These are phyloP conservation scores for Phytophthora sojae DNA, from an alignment of 352 stramenopile species.

Conservation along the genomic window DNA sequence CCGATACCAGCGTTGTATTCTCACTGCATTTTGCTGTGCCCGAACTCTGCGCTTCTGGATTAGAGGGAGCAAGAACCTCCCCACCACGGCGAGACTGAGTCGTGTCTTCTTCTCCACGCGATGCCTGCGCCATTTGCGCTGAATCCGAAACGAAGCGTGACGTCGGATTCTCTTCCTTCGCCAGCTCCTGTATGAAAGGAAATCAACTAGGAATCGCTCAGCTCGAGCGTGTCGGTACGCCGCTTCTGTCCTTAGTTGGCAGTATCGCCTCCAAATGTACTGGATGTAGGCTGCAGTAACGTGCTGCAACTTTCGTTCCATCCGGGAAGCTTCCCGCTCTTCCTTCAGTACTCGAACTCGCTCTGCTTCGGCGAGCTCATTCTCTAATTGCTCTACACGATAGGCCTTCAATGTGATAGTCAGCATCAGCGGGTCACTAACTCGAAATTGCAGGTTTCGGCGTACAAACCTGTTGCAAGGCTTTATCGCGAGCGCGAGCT, in stretches of 20 bases:
- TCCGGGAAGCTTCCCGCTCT: conserved; percentile 60
- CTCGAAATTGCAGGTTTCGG: not conserved
- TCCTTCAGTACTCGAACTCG: conserved; percentile 47
- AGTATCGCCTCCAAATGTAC: conserved; percentile 56
- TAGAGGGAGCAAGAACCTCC: conserved; percentile 28
- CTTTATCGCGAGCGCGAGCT: conserved; percentile 55
- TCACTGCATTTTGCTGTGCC: conserved; percentile 1
- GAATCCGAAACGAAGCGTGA: conserved; percentile 45
- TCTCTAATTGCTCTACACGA: conserved; percentile 55
- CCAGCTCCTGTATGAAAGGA: conserved; percentile 27
- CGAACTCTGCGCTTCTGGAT: conserved; percentile 23
- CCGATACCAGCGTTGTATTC: conserved; percentile 50
- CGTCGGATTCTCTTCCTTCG: conserved; percentile 22
- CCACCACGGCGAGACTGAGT: conserved; percentile 24
- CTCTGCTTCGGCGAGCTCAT: conserved; percentile 53
- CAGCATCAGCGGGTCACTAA: not conserved
- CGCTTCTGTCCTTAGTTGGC: conserved; percentile 18
- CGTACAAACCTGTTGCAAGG: conserved; percentile 53
- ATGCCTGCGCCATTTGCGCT: conserved; percentile 41
- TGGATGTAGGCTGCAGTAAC: conserved; percentile 78
- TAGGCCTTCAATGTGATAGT: conserved; percentile 36
- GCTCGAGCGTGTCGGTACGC: conserved; percentile 28
- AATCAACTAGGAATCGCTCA: conserved; percentile 44
- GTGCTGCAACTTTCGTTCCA: conserved; percentile 67
- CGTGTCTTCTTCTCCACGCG: conserved; percentile 9